These are phyloP conservation scores for Primulina tabacum DNA, from an alignment of 257 asterid species.

Conservation along the genomic window DNA sequence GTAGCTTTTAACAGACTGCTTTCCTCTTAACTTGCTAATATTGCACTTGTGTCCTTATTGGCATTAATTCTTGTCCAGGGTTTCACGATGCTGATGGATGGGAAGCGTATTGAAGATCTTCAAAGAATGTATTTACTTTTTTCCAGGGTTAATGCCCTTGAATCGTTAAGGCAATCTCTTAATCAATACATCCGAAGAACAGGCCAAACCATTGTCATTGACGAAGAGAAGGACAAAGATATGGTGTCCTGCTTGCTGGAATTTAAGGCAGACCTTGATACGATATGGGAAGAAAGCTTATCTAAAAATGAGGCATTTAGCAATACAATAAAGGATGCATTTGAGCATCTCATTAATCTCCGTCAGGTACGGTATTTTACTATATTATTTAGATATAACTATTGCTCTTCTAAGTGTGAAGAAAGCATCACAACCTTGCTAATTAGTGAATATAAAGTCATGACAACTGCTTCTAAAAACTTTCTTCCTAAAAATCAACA, in stretches of 20 bases:
- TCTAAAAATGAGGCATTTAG: slow-evolving; percentile 80
- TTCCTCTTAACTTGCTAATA: slow-evolving; percentile 1
- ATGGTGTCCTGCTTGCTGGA: slow-evolving; percentile 89
- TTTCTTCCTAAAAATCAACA: too few relatives aligned
- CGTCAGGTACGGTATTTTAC: slow-evolving; percentile 64
- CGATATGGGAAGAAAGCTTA: slow-evolving; percentile 90
- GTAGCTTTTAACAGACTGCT: slow-evolving; percentile 32
- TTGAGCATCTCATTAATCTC: slow-evolving; percentile 89
- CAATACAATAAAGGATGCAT: slow-evolving; percentile 91
- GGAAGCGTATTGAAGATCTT: slow-evolving; percentile 84
- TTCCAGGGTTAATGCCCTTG: slow-evolving; percentile 75
- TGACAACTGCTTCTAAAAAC: not conserved
- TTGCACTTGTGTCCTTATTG: slow-evolving; percentile 11
- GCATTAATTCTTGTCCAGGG: slow-evolving; percentile 53
- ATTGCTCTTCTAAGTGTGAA: not conserved
- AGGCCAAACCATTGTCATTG: slow-evolving; percentile 86
- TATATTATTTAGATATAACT: slow-evolving; percentile 7
- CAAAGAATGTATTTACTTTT: slow-evolving; percentile 78
- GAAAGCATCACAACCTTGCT: not conserved
- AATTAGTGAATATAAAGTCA: not conserved
- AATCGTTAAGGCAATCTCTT: slow-evolving; percentile 75
- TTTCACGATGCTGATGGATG: slow-evolving; percentile 77
- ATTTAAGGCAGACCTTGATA: slow-evolving; percentile 81
- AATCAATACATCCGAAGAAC: slow-evolving; percentile 79
- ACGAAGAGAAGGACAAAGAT: slow-evolving; percentile 97